These are phyloP conservation scores for Paraglomus brasilianum DNA, from an alignment of 192 early-diverging fungal genomes.

Conservation along the genomic window DNA sequence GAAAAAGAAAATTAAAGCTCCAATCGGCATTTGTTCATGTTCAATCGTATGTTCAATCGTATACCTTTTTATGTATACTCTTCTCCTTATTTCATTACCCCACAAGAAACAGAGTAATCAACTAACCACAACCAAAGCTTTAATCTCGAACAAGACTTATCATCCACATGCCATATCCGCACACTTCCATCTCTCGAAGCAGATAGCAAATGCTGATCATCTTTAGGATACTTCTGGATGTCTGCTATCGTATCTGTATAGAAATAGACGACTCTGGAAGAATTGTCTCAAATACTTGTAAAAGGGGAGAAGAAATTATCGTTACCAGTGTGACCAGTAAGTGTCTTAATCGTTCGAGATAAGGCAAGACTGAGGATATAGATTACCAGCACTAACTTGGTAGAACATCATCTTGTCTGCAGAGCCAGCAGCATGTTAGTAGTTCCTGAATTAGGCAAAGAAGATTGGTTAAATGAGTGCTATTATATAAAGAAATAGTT, in stretches of 20 bases:
- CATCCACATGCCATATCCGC: constrained; percentile 75
- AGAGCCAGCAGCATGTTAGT: constrained; percentile 73
- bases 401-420: constrained; percentile 62
- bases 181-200: constrained; percentile 71
- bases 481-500: no score
- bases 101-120: no score
- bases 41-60: no score
- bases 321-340: constrained; percentile 65
- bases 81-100: no score
- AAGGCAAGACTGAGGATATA: constrained; percentile 74
- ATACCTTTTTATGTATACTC: no score
- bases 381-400: constrained; percentile 70
- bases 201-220: constrained; percentile 65
- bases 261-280: not conserved
- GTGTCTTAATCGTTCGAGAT: constrained; percentile 60
- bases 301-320: not conserved
- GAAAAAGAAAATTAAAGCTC: not conserved
- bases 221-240: constrained; percentile 69
- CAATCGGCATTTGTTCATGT: not conserved
- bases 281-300: not conserved
- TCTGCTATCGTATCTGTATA: constrained; percentile 58
- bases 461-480: no score
- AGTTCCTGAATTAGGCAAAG: constrained; percentile 39
- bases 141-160: constrained; percentile 57
- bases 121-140: constrained; percentile 59